Evolutionary conservation across 345 rosid species (phyloP).

Genomic region (Aethionema arabicum): DNA sequence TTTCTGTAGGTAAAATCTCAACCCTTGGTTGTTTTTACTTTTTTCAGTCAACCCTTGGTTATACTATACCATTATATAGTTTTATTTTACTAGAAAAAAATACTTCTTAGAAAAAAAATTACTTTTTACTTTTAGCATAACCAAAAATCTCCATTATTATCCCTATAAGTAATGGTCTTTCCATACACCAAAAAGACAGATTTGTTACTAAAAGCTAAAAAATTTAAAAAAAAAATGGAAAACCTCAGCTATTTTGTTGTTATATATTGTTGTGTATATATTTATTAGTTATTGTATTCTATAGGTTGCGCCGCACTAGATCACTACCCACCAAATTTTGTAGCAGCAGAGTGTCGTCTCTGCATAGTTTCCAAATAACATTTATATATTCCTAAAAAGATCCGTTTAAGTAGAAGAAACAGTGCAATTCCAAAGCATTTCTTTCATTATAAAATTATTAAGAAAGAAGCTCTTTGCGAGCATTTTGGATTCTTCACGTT

Average conservation of each 20-base stretch:
- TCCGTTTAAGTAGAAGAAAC: slow-evolving; percentile 21
- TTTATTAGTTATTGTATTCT: background rate
- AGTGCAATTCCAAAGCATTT: slow-evolving; percentile 24
- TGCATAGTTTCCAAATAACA: slow-evolving; percentile 7
- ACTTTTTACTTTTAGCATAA: too few relatives aligned
- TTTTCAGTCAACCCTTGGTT: too few relatives aligned
- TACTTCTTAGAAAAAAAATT: too few relatives aligned
- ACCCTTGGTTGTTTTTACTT: background rate
- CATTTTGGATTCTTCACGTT: slow-evolving; percentile 34
- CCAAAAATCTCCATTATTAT: too few relatives aligned
- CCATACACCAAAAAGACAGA: background rate
- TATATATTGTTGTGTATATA: background rate
- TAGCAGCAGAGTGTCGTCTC: slow-evolving; percentile 29
- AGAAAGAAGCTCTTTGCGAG: slow-evolving; percentile 19
- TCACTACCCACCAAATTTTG: slow-evolving; percentile 24
- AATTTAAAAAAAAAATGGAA: background rate
- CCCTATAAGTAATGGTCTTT: too few relatives aligned
- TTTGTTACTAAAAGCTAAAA: background rate
- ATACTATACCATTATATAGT: too few relatives aligned
- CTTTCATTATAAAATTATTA: slow-evolving; percentile 13
- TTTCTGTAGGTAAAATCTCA: slow-evolving; percentile 10
- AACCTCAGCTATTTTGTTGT: background rate
- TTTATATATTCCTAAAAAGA: slow-evolving; percentile 26
- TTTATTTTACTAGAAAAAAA: too few relatives aligned
- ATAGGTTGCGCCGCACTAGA: slow-evolving; percentile 18